phyloP scores from a whole-genome alignment of 371 early-diverging fungal genomes.

The Umbelopsis sp. region DNA sequence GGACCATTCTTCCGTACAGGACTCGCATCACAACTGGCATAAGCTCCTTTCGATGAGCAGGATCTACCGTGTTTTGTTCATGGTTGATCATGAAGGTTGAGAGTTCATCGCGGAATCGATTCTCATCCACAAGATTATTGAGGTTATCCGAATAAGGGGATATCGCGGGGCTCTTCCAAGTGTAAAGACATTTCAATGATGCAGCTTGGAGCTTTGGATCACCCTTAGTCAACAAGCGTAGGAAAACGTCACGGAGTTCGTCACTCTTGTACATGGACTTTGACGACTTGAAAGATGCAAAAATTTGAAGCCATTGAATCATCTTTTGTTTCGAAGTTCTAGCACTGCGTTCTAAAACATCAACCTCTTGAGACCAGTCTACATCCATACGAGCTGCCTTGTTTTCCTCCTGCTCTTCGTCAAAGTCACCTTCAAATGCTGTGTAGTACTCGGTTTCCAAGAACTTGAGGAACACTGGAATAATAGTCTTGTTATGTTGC shows the following conservation, averaged over 20 bases:
- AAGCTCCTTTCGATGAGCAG: conserved; percentile 66
- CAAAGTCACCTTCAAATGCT: conserved; percentile 41
- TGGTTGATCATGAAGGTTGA: conserved; percentile 70
- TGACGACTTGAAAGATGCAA: conserved; percentile 78
- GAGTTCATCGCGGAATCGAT: conserved; percentile 88
- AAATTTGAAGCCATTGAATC: conserved; percentile 69
- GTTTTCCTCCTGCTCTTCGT: conserved; percentile 37
- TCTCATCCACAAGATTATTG: conserved; percentile 78
- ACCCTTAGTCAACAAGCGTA: conserved; percentile 78
- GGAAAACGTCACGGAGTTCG: conserved; percentile 63
- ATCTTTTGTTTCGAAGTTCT: conserved; percentile 55
- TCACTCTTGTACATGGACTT: conserved; percentile 49
- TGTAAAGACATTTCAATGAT: conserved; percentile 82
- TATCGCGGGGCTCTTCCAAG: conserved; percentile 76
- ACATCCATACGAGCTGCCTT: conserved; percentile 23
- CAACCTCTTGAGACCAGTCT: conserved; percentile 34
- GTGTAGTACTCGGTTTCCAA: conserved; percentile 62
- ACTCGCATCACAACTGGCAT: conserved; percentile 82
- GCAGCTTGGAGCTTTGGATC: conserved; percentile 78
- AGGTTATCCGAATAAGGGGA: conserved; percentile 76
- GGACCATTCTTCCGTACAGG: conserved; percentile 88
- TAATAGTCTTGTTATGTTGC: conserved; percentile 67
- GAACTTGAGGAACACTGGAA: conserved; percentile 79
- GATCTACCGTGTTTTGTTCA: conserved; percentile 62
- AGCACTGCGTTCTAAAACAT: conserved; percentile 46